These are phyloP conservation scores for Somion occarium DNA, from an alignment of 1,284 basidiomycete species.

Conservation along the genomic window DNA sequence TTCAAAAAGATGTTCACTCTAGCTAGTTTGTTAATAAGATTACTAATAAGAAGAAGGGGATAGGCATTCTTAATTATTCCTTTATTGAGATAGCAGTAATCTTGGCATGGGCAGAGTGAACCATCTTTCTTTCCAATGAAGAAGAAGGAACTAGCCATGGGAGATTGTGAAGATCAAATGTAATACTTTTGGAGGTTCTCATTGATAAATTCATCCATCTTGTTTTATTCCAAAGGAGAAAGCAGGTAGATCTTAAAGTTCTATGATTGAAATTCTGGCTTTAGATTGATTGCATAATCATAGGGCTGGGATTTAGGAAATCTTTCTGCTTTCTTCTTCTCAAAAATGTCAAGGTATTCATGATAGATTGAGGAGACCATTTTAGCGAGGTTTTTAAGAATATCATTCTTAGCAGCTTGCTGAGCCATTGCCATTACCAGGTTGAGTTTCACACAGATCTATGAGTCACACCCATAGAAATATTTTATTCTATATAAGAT, in stretches of 20 bases:
- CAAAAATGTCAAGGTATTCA: slow-evolving; percentile 16
- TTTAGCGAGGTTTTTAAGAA: slow-evolving; percentile 8
- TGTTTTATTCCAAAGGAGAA: slow-evolving; percentile 18
- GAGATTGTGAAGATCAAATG: slow-evolving; percentile 23
- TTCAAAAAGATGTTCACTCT: slow-evolving; percentile 28
- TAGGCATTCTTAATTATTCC: slow-evolving; percentile 31
- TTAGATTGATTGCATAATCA: slow-evolving; percentile 18
- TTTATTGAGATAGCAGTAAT: slow-evolving; percentile 24
- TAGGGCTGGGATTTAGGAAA: slow-evolving; percentile 14
- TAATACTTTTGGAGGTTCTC: slow-evolving; percentile 24
- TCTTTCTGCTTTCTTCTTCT: slow-evolving; percentile 1
- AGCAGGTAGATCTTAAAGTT: slow-evolving; percentile 22
- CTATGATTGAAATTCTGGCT: slow-evolving; percentile 9
- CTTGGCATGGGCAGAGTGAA: slow-evolving; percentile 22
- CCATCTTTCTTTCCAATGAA: slow-evolving; percentile 40
- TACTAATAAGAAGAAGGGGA: slow-evolving; percentile 29
- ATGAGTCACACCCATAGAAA: background rate
- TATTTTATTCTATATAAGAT: background rate
- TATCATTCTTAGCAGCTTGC: background rate
- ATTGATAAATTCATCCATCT: slow-evolving; percentile 23
- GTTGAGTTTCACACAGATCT: background rate
- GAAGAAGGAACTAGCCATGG: slow-evolving; percentile 28
- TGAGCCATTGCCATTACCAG: background rate
- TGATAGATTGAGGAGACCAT: slow-evolving; percentile 12
- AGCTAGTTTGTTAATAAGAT: slow-evolving; percentile 26